Evolutionary conservation across 2,329 filamentous ascomycete genomes (phyloP).

Genomic region (Fusarium dimerum): DNA sequence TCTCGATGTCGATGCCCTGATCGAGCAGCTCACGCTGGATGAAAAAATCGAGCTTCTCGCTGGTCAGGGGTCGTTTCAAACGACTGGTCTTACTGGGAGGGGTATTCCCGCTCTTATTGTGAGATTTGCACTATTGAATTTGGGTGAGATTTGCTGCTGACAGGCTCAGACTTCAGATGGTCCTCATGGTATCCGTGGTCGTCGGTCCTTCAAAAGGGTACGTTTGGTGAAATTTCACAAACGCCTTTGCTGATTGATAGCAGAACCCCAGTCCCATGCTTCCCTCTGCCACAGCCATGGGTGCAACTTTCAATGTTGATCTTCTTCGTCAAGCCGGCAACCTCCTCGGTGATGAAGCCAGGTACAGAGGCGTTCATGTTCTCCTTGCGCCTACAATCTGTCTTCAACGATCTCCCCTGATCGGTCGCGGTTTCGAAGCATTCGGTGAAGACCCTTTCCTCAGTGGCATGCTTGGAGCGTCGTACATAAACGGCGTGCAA

Average conservation of each 20-base stretch:
- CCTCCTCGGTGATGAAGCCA: constrained; percentile 54
- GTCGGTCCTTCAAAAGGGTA: constrained; percentile 21
- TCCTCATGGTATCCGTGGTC: constrained; percentile 23
- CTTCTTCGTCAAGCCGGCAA: constrained; percentile 58
- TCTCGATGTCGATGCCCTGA: constrained; percentile 15
- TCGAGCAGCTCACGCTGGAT: constrained; percentile 17
- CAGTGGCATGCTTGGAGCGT: constrained; percentile 37
- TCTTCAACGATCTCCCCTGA: constrained; percentile 43
- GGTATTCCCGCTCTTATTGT: constrained; percentile 21
- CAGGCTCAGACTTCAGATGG: constrained; percentile 21
- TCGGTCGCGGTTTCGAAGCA: constrained; percentile 44
- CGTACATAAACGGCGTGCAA: constrained; percentile 39
- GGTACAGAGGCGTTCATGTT: constrained; percentile 66
- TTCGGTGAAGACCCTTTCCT: constrained; percentile 44
- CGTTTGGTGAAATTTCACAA: neutral
- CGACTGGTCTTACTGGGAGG: constrained; percentile 12
- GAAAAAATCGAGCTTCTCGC: constrained; percentile 24
- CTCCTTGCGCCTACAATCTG: constrained; percentile 44
- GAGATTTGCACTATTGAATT: neutral
- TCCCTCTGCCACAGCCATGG: constrained; percentile 42
- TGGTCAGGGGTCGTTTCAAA: constrained; percentile 22
- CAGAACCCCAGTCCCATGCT: constrained; percentile 42
- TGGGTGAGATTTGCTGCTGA: neutral
- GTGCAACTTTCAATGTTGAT: constrained; percentile 62
- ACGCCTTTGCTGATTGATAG: neutral